These are phyloP conservation scores for Pestalotiopsis sp. DNA, from an alignment of 2,329 filamentous ascomycete species.

Conservation along the genomic window DNA sequence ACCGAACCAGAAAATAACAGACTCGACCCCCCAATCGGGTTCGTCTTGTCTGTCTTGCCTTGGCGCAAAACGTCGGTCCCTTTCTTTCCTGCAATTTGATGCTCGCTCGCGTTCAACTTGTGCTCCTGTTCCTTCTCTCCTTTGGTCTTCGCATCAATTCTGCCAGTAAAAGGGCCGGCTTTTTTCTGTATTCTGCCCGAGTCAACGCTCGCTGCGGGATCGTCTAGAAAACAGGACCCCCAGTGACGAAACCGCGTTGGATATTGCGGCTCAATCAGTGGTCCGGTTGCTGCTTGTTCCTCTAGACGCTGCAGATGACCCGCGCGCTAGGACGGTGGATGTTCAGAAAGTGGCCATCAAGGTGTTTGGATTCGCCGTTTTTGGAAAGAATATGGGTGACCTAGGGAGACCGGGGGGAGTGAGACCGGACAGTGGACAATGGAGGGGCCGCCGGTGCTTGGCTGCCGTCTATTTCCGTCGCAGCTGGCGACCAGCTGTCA, in stretches of 20 bases:
- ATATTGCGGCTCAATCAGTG: constrained; percentile 12
- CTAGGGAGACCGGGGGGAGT: neutral
- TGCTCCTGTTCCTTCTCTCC: too few relatives aligned
- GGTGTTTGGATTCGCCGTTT: constrained; percentile 12
- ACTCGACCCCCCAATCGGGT: neutral
- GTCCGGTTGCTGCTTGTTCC: neutral
- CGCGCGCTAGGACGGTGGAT: constrained; percentile 3
- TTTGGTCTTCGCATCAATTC: too few relatives aligned
- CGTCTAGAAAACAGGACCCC: neutral
- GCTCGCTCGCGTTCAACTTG: neutral
- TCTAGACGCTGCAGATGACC: neutral
- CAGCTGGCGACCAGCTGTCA: neutral
- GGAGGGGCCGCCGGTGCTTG: neutral
- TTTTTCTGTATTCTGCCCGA: too few relatives aligned
- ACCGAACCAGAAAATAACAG: neutral
- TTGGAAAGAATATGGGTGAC: neutral
- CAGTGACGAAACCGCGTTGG: constrained; percentile 1
- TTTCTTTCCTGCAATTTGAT: neutral
- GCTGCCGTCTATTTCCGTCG: neutral
- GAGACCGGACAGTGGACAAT: neutral
- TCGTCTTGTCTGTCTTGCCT: neutral
- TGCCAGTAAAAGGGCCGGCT: neutral
- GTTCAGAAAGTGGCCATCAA: constrained; percentile 10
- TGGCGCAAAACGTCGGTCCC: neutral
- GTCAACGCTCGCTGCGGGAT: neutral